phyloP scores from a whole-genome alignment of 176 grass and related monocot genomes.

The Otatea glauca region DNA sequence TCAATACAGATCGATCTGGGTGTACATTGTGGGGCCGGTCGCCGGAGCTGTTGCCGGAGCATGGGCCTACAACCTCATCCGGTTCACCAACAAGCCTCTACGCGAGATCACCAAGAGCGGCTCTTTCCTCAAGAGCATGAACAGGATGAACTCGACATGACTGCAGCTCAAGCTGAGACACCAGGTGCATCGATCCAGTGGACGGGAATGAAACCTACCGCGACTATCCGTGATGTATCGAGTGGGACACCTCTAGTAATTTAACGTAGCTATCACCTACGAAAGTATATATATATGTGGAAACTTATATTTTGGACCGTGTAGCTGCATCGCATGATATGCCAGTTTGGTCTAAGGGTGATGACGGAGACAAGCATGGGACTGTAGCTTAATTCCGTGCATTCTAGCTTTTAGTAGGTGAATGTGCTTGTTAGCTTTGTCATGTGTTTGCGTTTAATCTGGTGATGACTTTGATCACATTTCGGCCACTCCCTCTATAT shows the following conservation, averaged over 20 bases:
- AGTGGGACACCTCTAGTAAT: not conserved
- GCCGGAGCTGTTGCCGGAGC: conserved; percentile 74
- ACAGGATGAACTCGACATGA: conserved; percentile 48
- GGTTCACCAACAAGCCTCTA: conserved; percentile 96
- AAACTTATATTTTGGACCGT: not conserved
- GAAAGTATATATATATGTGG: conserved; percentile 2
- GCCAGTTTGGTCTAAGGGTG: not conserved
- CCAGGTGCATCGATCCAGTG: fast-evolving
- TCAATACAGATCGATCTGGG: conserved; percentile 73
- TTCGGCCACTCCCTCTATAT: not conserved
- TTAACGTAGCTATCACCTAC: not conserved
- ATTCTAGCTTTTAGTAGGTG: not conserved
- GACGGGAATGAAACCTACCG: not conserved
- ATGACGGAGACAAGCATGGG: not conserved
- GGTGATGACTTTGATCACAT: too few species aligned
- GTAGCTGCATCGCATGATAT: not conserved
- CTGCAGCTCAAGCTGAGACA: not conserved
- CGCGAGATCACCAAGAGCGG: conserved; percentile 87
- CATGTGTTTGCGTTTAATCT: not conserved
- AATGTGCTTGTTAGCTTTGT: not conserved
- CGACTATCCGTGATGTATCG: not conserved
- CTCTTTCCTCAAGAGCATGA: conserved; percentile 85
- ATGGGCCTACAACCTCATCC: conserved; percentile 96
- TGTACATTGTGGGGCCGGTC: conserved; percentile 72
- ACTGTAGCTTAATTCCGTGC: not conserved